These are phyloP conservation scores for Plasmodium berghei DNA, from an alignment of 169 alveolate species.

Conservation along the genomic window DNA sequence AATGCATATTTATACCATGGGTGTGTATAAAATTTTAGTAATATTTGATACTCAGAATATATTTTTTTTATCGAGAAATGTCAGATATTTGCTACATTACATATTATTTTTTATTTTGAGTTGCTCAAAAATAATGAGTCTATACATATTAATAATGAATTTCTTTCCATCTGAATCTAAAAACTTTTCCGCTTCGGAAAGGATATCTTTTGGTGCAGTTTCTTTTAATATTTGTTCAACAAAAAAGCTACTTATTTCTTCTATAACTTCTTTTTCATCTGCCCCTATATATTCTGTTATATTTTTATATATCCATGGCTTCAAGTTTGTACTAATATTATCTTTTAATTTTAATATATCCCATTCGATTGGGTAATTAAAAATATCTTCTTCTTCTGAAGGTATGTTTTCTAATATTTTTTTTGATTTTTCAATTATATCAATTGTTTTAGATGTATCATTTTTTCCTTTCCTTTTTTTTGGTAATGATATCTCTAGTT, in stretches of 20 bases:
- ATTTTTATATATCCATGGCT: constrained; percentile 88
- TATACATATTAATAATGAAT: constrained; percentile 86
- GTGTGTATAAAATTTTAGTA: no score
- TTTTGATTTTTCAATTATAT: constrained; percentile 31
- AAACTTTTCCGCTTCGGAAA: constrained; percentile 86
- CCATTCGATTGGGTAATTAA: constrained; percentile 85
- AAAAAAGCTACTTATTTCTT: constrained; percentile 82
- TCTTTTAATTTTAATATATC: constrained; percentile 67
- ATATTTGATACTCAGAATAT: no score
- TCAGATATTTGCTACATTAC: not conserved
- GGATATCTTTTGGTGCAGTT: constrained; percentile 83
- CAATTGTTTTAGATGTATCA: constrained; percentile 14
- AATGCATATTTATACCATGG: no score
- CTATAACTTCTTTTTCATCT: constrained; percentile 85
- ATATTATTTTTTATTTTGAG: constrained; percentile 30
- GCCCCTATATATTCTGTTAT: constrained; percentile 88
- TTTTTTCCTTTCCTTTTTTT: constrained; percentile 25
- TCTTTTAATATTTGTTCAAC: constrained; percentile 81
- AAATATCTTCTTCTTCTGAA: constrained; percentile 78
- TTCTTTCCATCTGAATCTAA: constrained; percentile 88
- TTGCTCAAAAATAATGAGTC: constrained; percentile 85
- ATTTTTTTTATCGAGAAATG: no score
- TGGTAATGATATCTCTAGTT: not conserved
- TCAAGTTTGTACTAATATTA: constrained; percentile 76
- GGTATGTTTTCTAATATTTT: constrained; percentile 76